Percentiles rank a stretch among this genome's conserved stretches.
These are phyloP conservation scores for Populus hybrid DNA, from an alignment of 441 rosid species.

Conservation along the genomic window DNA sequence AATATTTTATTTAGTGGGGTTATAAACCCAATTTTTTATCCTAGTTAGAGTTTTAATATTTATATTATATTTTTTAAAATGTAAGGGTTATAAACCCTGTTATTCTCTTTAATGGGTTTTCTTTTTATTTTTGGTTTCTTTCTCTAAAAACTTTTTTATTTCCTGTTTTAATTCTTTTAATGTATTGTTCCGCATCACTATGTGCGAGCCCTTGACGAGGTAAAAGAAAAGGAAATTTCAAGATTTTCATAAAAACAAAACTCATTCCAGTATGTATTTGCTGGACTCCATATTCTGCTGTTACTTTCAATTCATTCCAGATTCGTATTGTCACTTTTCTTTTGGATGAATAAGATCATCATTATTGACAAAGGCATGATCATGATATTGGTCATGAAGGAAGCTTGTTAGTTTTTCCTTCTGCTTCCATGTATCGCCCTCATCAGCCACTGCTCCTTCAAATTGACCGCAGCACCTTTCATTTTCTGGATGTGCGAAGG, in stretches of 20 bases:
- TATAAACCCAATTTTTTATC: too few species aligned
- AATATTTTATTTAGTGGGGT: too few species aligned
- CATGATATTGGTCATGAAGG: neutral
- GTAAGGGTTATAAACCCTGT: too few species aligned
- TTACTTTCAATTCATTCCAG: neutral
- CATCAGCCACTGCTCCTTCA: neutral
- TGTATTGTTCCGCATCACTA: too few species aligned
- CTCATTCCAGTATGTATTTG: neutral
- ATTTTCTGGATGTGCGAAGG: too few species aligned
- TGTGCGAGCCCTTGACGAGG: neutral
- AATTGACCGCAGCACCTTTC: neutral
- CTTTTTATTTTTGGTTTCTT: too few species aligned
- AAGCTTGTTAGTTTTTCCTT: neutral
- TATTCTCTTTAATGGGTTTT: too few species aligned
- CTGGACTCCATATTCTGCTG: neutral
- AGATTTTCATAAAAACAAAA: neutral
- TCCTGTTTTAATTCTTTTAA: too few species aligned
- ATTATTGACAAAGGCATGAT: neutral
- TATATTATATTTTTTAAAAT: too few species aligned
- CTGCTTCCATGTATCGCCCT: neutral
- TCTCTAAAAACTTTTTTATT: too few species aligned
- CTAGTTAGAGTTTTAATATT: too few species aligned
- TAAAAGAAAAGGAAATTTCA: neutral
- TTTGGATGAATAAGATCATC: neutral
- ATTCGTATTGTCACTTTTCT: neutral